Percentiles rank a stretch among this genome's conserved stretches.
Evolutionary conservation across 768 basidiomycete genomes (phyloP).

Genomic region (Boletus eberwhitei): DNA sequence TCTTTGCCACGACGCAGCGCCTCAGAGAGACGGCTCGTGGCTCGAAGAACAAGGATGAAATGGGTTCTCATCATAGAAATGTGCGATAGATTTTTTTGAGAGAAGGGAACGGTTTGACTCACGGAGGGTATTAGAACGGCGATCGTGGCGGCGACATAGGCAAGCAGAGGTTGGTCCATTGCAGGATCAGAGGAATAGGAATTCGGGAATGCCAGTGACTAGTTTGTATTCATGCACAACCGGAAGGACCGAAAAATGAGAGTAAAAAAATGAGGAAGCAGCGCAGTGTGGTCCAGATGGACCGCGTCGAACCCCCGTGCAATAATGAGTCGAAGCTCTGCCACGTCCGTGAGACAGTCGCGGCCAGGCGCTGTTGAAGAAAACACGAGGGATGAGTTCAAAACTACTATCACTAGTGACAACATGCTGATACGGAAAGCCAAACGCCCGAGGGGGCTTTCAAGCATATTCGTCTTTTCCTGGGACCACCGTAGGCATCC

Average conservation of each 20-base stretch:
- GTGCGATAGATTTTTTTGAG: neutral
- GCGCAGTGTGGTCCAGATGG: neutral
- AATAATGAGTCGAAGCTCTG: neutral
- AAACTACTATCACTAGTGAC: no score
- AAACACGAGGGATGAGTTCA: no score
- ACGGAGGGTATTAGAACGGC: slow-evolving; percentile 26
- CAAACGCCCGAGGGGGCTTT: neutral
- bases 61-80: slow-evolving; percentile 53
- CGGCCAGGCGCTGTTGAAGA: no score
- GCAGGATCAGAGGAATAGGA: neutral
- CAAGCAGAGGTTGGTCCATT: slow-evolving; percentile 29
- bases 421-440: no score
- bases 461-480: slow-evolving; percentile 42
- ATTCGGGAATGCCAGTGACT: neutral
- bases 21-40: slow-evolving; percentile 46
- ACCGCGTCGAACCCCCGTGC: neutral
- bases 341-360: neutral
- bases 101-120: slow-evolving; percentile 16
- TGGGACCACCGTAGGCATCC: slow-evolving; percentile 46
- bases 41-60: slow-evolving; percentile 97
- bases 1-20: slow-evolving; percentile 60
- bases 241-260: neutral
- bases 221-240: slow-evolving; percentile 8
- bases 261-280: neutral
- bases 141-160: slow-evolving; percentile 19